These are phyloP conservation scores for Puccinia brachypodii DNA, from an alignment of 1,284 basidiomycete genomes.

Conservation along the genomic window DNA sequence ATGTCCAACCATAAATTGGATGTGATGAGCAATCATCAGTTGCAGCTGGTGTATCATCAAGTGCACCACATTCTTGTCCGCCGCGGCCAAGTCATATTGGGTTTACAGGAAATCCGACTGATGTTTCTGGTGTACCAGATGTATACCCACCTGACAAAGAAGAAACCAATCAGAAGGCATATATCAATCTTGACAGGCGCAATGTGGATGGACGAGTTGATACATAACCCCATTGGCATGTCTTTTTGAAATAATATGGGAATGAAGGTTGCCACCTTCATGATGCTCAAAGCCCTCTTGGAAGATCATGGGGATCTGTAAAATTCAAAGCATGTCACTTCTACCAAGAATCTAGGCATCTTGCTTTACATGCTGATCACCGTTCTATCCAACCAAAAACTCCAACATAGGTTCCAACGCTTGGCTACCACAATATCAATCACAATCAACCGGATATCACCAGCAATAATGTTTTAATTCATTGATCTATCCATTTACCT, in stretches of 20 bases:
- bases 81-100: background rate
- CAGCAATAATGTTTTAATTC: too few relatives aligned
- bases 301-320: background rate
- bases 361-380: conserved; percentile 8
- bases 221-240: background rate
- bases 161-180: background rate
- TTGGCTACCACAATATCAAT: background rate
- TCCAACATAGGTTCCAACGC: background rate
- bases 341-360: background rate
- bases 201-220: background rate
- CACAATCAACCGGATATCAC: background rate
- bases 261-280: background rate
- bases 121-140: background rate
- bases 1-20: too few relatives aligned
- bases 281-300: background rate
- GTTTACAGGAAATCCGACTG: background rate
- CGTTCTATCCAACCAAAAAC: background rate
- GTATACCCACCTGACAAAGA: background rate
- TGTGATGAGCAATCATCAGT: background rate
- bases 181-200: background rate
- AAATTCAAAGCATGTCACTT: background rate
- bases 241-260: conserved; percentile 4
- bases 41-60: background rate
- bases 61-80: background rate
- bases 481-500: background rate